phyloP scores from a whole-genome alignment of 108 stramenopile genomes.

The Stephanodiscus minutulus region DNA sequence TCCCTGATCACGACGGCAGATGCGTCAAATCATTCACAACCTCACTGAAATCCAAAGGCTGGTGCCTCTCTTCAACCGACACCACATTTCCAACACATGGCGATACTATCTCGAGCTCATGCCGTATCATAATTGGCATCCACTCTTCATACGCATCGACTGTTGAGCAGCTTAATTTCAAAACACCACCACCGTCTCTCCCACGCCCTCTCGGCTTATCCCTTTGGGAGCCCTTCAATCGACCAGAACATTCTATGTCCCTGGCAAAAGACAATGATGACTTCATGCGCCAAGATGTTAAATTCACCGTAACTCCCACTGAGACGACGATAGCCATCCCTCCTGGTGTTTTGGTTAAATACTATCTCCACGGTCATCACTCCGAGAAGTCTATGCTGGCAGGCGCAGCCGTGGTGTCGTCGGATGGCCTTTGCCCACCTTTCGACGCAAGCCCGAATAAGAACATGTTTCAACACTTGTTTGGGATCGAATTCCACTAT shows the following conservation, averaged over 20 bases:
- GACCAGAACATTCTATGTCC: too few species aligned
- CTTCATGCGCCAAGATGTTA: too few species aligned
- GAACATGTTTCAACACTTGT: neutral
- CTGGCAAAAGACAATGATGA: neutral
- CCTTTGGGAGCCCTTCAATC: too few species aligned
- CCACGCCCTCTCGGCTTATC: too few species aligned
- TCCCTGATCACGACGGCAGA: neutral
- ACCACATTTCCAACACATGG: too few species aligned
- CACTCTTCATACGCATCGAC: conserved; percentile 2
- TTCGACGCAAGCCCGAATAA: too few species aligned
- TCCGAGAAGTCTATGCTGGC: neutral
- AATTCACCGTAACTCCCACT: too few species aligned
- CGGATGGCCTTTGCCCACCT: too few species aligned
- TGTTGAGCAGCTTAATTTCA: too few species aligned
- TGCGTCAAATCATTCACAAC: neutral
- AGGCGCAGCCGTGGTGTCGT: neutral
- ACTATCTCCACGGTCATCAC: neutral
- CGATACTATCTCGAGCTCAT: too few species aligned
- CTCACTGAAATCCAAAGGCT: neutral
- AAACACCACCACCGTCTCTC: too few species aligned
- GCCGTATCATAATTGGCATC: too few species aligned
- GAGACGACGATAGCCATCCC: neutral
- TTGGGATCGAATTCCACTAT: conserved; percentile 1
- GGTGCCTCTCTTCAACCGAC: neutral
- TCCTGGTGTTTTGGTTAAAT: neutral